These are phyloP conservation scores for Capronia americana DNA, from an alignment of 2,329 filamentous ascomycete genomes.

Conservation along the genomic window DNA sequence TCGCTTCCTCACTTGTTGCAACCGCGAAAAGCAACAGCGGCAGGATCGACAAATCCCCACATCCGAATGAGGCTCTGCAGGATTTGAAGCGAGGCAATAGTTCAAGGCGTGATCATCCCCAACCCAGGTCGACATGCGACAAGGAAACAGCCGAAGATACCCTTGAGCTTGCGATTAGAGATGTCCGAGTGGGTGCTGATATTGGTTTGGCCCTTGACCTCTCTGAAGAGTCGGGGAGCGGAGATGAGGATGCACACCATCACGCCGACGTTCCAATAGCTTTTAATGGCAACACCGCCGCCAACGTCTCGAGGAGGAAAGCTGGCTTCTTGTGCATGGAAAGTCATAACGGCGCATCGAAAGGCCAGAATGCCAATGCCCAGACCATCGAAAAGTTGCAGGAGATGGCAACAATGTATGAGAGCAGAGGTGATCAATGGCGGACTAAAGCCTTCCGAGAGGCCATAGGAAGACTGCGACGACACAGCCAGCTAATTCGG, in stretches of 20 bases:
- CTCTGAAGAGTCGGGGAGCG: constrained; percentile 13
- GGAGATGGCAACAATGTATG: constrained; percentile 80
- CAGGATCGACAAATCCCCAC: neutral
- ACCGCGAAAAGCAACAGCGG: neutral
- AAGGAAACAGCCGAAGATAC: constrained; percentile 22
- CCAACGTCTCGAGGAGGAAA: constrained; percentile 37
- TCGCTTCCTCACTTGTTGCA: neutral
- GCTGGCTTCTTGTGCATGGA: constrained; percentile 66
- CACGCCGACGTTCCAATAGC: neutral
- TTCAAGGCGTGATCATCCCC: neutral
- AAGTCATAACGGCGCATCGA: constrained; percentile 54
- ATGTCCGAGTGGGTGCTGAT: constrained; percentile 19
- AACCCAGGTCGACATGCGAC: constrained; percentile 42
- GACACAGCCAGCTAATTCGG: constrained; percentile 67
- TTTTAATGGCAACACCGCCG: neutral
- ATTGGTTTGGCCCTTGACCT: constrained; percentile 10
- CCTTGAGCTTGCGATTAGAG: constrained; percentile 44
- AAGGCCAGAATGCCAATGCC: constrained; percentile 70
- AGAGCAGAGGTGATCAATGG: constrained; percentile 77
- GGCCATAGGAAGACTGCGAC: constrained; percentile 74
- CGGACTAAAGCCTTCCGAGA: constrained; percentile 76
- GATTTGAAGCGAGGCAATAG: neutral
- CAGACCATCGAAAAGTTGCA: constrained; percentile 78
- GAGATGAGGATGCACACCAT: neutral
- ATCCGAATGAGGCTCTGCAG: neutral